These are phyloP conservation scores for Fusarium azukiicola DNA, from an alignment of 2,329 filamentous ascomycete species.

Conservation along the genomic window DNA sequence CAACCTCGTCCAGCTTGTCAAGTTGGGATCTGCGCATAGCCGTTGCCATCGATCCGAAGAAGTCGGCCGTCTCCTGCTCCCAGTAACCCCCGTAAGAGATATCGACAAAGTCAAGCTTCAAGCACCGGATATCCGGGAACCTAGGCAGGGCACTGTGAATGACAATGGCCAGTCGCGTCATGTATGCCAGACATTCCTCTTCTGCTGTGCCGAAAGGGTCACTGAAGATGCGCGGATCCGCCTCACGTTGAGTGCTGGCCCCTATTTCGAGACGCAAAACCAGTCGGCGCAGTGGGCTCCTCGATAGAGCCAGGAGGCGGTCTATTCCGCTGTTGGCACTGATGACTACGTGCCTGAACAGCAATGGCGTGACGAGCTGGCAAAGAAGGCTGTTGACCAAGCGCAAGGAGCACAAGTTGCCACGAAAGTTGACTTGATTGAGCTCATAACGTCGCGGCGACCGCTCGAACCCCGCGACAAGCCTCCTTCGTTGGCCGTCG, in stretches of 20 bases:
- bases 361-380: background rate
- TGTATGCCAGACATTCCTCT: background rate
- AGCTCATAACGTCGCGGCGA: background rate
- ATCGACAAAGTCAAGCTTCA: background rate
- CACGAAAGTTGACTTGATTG: background rate
- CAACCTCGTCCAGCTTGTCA: background rate
- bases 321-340: background rate
- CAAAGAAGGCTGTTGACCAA: background rate
- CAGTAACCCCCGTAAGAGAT: background rate
- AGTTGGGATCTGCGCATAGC: background rate
- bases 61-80: background rate
- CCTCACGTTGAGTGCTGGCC: background rate
- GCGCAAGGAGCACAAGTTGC: background rate
- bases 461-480: too few species aligned
- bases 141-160: background rate
- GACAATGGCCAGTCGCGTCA: background rate
- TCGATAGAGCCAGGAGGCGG: background rate
- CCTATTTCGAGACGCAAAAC: background rate
- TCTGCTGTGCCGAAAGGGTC: background rate
- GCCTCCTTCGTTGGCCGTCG: background rate
- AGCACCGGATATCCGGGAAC: background rate
- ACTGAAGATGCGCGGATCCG: too few species aligned
- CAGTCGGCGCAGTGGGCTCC: background rate
- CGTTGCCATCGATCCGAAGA: constrained; percentile 5
- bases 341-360: background rate